Base-by-base conservation (phyloP, 352 stramenopile species). In the Discostella stelligera region DNA sequence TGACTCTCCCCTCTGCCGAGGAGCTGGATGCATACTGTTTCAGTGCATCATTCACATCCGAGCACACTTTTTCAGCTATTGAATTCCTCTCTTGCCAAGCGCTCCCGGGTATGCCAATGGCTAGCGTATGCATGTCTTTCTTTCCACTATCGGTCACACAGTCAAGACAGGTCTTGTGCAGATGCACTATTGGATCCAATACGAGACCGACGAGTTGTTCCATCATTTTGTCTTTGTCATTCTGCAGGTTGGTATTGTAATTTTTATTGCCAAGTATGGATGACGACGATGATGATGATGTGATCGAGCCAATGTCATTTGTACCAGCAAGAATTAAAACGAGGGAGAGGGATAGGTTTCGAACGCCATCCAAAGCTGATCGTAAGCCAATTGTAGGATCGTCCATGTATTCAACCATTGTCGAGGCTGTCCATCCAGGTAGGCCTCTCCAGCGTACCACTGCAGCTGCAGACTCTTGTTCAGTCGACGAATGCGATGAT, bases 271-370 rank as follows among this genome's bases (percentile, higher is more conserved):
- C 39, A 16, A 41, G 16, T 71, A 82, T 66, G 16, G 65, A 80
- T 32, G 27, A 32, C 5, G 27, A 32, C 5, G 27, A 32, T 32
- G 27, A 32, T 72, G 48, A 67, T 77, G 14, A 74, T 52, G 74
- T 82, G 9, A 71, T 52, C 27, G 68, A 54, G 32, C 71, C 85
- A 55, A 91, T 72, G 83, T 90, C 83, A 80, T 91, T 90, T 0
- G 83, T 86, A 11, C 82, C 83, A 11, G 80, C 83, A 13, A 90
- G 56, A 44, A 89, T 67, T 54, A 89, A 80, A 4, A 87, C 74
- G 30, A 89, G 59, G 13, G 65, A 79, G 0, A 89, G 18, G 1
- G 71, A 41, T 71, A 72, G 75, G 60, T 86, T 62, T 58, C 68
- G 30, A 39, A 86, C 72, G 2, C 32, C 23, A 20, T 66, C 63